Evolutionary conservation across 495 filamentous ascomycete species (phyloP).

Genomic region (Lasiosphaeria miniovina): DNA sequence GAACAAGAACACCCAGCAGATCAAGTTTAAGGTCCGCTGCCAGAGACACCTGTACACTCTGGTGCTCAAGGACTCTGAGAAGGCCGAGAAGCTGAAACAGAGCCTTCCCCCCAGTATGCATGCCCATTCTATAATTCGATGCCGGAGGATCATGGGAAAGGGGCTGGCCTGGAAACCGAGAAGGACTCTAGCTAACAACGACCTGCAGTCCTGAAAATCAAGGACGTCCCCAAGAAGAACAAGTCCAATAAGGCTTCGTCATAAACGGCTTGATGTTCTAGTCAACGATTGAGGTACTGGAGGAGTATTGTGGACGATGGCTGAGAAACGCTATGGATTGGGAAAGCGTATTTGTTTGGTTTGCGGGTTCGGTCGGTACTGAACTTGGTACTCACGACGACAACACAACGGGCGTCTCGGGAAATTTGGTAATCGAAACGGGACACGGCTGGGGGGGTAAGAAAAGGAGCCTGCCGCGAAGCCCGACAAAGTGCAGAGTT

Average conservation of each 20-base stretch:
- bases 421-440: conserved; percentile 1
- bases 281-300: background rate
- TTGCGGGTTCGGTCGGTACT: conserved; percentile 9
- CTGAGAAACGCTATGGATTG: background rate
- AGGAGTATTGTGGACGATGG: conserved; percentile 11
- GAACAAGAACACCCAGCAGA: conserved; percentile 78
- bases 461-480: conserved; percentile 3
- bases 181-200: no score
- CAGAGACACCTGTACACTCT: conserved; percentile 92
- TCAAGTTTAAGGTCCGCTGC: conserved; percentile 99
- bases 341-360: conserved; percentile 13
- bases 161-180: no score
- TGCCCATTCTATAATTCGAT: background rate
- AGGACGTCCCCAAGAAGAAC: conserved; percentile 51
- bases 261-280: conserved; percentile 13
- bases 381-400: background rate
- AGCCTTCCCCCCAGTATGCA: conserved; percentile 89
- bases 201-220: conserved; percentile 42
- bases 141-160: no score
- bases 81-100: conserved; percentile 99
- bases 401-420: conserved; percentile 14
- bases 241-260: conserved; percentile 36
- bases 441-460: conserved; percentile 1
- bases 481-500: background rate
- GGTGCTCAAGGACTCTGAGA: conserved; percentile 93